phyloP scores from a whole-genome alignment of 2,329 filamentous ascomycete species.

The Tympanopsis confertula region DNA sequence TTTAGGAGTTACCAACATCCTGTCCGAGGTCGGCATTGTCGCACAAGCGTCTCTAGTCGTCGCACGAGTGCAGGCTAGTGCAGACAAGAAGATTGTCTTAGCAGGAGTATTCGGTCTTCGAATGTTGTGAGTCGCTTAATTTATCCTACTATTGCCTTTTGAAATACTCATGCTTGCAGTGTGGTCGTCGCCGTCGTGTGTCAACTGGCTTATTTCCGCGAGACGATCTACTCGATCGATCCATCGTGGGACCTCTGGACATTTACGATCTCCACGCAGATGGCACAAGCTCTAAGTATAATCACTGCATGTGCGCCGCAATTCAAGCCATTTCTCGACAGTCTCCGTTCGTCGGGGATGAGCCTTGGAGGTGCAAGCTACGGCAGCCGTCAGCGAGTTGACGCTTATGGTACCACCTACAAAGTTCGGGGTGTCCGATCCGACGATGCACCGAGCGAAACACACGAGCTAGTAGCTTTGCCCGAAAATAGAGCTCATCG shows the following conservation, averaged over 20 bases:
- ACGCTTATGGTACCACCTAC: background rate
- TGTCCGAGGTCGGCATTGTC: conserved; percentile 12
- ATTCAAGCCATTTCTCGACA: conserved; percentile 17
- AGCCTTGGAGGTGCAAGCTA: conserved; percentile 8
- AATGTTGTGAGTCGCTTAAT: background rate
- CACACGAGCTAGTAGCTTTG: background rate
- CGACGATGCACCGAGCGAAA: background rate
- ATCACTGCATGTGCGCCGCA: conserved; percentile 15
- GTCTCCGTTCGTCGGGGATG: conserved; percentile 15
- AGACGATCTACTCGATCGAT: background rate
- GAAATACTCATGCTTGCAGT: background rate
- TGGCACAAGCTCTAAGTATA: conserved; percentile 12
- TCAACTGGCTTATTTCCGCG: background rate
- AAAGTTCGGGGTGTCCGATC: background rate
- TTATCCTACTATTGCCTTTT: background rate
- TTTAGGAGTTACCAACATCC: conserved; percentile 12
- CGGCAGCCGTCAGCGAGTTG: background rate
- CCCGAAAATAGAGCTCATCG: background rate
- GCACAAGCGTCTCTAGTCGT: conserved; percentile 8
- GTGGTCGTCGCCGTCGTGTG: background rate
- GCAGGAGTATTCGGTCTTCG: background rate
- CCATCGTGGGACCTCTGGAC: background rate
- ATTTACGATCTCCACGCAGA: background rate
- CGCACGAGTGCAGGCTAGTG: background rate
- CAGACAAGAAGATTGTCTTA: background rate